phyloP scores from a whole-genome alignment of 192 early-diverging fungal genomes.

The Haplosporangium gracile region DNA sequence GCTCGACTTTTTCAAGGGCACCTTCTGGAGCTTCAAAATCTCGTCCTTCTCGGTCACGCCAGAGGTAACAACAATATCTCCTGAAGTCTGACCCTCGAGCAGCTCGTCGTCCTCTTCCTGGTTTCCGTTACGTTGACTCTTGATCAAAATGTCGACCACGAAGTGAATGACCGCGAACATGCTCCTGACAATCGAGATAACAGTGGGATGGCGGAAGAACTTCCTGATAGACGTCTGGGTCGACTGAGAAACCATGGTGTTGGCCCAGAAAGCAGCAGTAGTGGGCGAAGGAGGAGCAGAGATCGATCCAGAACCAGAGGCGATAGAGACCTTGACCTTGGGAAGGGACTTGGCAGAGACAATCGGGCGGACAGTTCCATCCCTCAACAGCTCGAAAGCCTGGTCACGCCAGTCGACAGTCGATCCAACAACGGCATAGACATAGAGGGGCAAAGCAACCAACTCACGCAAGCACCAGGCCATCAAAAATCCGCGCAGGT shows the following conservation, averaged over 20 bases:
- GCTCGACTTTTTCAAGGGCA: constrained; percentile 18
- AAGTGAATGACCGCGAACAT: constrained; percentile 56
- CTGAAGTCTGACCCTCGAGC: background rate
- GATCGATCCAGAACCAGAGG: constrained; percentile 5
- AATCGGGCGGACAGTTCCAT: constrained; percentile 73
- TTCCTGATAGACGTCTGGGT: constrained; percentile 39
- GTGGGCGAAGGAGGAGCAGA: constrained; percentile 24
- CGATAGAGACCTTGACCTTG: constrained; percentile 13
- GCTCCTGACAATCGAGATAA: constrained; percentile 55
- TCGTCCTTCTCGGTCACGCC: constrained; percentile 19
- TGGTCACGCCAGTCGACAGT: constrained; percentile 92
- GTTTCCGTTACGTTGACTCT: constrained; percentile 59
- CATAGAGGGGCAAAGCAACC: constrained; percentile 85
- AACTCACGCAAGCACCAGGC: constrained; percentile 90
- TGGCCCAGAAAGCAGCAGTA: constrained; percentile 43
- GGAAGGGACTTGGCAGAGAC: constrained; percentile 6
- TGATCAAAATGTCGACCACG: constrained; percentile 58
- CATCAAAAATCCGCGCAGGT: constrained; percentile 65
- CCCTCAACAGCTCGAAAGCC: constrained; percentile 68
- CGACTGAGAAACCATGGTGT: constrained; percentile 52
- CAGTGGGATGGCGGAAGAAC: constrained; percentile 51
- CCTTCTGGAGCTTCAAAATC: constrained; percentile 27
- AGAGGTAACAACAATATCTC: background rate
- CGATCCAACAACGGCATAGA: constrained; percentile 84
- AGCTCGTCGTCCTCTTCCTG: constrained; percentile 29